A percentile compares a stretch with the other conserved stretches of the same genome.
Conservation (phyloP, 805 yeast genomes). For the Nakazawaea siamensis region DNA sequence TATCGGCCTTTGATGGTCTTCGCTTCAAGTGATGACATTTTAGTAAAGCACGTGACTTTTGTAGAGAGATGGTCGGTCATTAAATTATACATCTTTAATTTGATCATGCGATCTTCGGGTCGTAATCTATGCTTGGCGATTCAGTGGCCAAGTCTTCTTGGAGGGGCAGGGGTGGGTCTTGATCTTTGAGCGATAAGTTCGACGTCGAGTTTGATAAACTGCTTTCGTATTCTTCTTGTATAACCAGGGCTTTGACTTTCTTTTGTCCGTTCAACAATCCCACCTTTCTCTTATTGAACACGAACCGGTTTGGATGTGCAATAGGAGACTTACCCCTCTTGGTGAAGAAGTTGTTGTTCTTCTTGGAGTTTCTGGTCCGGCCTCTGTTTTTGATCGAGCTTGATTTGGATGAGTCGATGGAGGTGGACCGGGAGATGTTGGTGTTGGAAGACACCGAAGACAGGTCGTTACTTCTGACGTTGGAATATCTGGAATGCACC, state of each 20-base stretch:
- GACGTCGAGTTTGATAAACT: slow-evolving; percentile 7
- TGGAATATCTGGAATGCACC: slow-evolving; percentile 12
- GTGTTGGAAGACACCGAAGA: slow-evolving; percentile 26
- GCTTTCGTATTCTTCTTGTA: slow-evolving; percentile 10
- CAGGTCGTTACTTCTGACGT: slow-evolving; percentile 9
- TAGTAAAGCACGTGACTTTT: too few relatives aligned
- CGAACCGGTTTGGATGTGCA: slow-evolving; percentile 11
- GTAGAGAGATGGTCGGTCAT: too few relatives aligned
- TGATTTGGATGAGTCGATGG: slow-evolving; percentile 22
- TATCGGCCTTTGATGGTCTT: too few relatives aligned
- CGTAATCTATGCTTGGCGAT: too few relatives aligned
- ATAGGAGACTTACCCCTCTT: slow-evolving; percentile 26
- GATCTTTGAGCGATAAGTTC: slow-evolving; percentile 4
- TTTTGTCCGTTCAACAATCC: slow-evolving; percentile 3
- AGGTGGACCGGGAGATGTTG: slow-evolving; percentile 24
- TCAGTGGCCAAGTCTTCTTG: too few relatives aligned
- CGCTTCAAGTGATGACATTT: too few relatives aligned
- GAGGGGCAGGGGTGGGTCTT: too few relatives aligned
- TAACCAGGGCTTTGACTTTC: slow-evolving; percentile 6
- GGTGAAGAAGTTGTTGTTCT: slow-evolving; percentile 17
- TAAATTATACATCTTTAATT: too few relatives aligned
- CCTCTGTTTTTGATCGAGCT: slow-evolving; percentile 20
- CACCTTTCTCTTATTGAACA: slow-evolving; percentile 4
- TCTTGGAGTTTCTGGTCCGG: slow-evolving; percentile 12
- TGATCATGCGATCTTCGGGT: too few relatives aligned